A percentile compares a stretch with the other conserved stretches of the same genome.
These are phyloP conservation scores for Cladorrhinum sp. DNA, from an alignment of 2,329 filamentous ascomycete genomes.

Conservation along the genomic window DNA sequence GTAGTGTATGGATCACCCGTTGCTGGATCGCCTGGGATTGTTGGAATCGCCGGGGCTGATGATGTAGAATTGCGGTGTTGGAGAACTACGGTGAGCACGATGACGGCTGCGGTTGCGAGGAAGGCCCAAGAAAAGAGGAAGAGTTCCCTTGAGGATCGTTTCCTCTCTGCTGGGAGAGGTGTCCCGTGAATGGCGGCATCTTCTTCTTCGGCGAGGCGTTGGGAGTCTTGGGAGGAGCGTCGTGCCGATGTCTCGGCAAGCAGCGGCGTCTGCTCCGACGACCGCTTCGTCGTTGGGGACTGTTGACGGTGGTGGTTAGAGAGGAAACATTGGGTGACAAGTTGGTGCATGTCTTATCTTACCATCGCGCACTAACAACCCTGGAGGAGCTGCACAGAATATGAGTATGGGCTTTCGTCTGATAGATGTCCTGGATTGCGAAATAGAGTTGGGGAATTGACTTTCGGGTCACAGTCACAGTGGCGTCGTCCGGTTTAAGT, in stretches of 20 bases:
- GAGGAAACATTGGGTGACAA: not conserved
- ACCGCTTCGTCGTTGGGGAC: slow-evolving; percentile 39
- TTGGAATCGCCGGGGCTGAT: slow-evolving; percentile 29
- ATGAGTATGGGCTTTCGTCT: not conserved
- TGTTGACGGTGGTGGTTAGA: not conserved
- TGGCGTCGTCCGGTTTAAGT: slow-evolving; percentile 22
- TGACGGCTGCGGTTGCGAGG: slow-evolving; percentile 71
- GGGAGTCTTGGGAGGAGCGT: slow-evolving; percentile 32
- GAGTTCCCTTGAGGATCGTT: slow-evolving; percentile 59
- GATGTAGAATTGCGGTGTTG: slow-evolving; percentile 64
- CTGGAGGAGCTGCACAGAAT: not conserved
- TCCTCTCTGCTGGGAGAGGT: slow-evolving; percentile 12
- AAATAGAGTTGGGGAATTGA: not conserved
- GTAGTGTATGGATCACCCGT: slow-evolving; percentile 31
- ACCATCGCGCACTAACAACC: slow-evolving; percentile 15
- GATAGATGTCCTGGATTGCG: not conserved
- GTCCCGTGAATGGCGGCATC: slow-evolving; percentile 32
- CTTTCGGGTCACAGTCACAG: not conserved
- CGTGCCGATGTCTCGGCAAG: slow-evolving; percentile 32
- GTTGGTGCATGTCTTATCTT: not conserved
- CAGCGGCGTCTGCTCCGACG: slow-evolving; percentile 44
- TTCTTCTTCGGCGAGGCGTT: slow-evolving; percentile 32
- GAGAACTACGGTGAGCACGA: slow-evolving; percentile 73
- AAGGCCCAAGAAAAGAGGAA: slow-evolving; percentile 80
- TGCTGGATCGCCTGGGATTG: slow-evolving; percentile 27